phyloP scores from a whole-genome alignment of 306 rosid species.

The Corylus avellana region DNA sequence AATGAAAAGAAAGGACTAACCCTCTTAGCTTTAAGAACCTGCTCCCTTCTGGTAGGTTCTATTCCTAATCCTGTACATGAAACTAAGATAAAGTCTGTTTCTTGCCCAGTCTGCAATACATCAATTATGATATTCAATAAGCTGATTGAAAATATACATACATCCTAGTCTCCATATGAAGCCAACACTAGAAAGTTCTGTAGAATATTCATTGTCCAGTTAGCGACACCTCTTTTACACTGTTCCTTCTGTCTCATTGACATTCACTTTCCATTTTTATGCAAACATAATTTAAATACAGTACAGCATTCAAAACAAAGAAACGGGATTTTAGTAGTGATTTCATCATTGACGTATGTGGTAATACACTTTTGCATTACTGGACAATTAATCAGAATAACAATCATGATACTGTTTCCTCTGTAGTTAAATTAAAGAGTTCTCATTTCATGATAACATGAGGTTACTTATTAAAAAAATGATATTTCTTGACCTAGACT shows the following conservation, averaged over 20 bases:
- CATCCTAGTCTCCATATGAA: background rate
- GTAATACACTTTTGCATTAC: background rate
- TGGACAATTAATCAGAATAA: slow-evolving; percentile 13
- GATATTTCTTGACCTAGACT: too few relatives aligned
- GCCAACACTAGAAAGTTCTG: background rate
- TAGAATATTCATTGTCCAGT: slow-evolving; percentile 17
- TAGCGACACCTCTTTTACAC: background rate
- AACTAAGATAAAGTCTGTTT: slow-evolving; percentile 91
- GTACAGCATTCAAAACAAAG: slow-evolving; percentile 11
- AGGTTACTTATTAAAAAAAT: too few relatives aligned
- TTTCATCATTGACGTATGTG: background rate
- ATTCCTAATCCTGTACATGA: slow-evolving; percentile 94
- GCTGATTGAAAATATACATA: background rate
- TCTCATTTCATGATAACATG: background rate
- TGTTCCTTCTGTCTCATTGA: background rate
- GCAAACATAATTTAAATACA: background rate
- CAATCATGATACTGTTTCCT: slow-evolving; percentile 16
- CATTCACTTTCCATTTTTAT: background rate
- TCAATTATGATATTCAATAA: slow-evolving; percentile 28
- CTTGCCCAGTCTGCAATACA: slow-evolving; percentile 86
- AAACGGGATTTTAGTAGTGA: background rate
- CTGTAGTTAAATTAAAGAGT: background rate
- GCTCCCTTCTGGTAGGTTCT: slow-evolving; percentile 90
- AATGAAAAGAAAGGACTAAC: slow-evolving; percentile 44
- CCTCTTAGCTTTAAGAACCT: slow-evolving; percentile 95